Base-by-base conservation (phyloP, 2,329 filamentous ascomycete genomes). In the Fusarium equiseti region DNA sequence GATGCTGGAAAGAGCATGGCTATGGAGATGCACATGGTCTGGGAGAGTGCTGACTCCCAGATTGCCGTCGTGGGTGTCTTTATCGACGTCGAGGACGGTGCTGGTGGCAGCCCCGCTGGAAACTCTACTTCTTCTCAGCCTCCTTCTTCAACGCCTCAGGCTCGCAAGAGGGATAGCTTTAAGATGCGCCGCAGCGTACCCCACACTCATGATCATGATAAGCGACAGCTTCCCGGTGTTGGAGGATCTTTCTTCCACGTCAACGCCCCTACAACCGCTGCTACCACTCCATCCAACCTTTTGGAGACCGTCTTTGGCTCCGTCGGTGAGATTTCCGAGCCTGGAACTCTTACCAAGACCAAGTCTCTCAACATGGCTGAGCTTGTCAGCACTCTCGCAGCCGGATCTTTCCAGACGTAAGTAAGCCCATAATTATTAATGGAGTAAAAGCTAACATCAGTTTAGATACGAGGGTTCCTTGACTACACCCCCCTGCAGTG, bases 401-500 rank as follows among this genome's bases (percentile, higher is more conserved):
- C 65, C 71, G 13, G 77, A 78, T 74, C 75, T 13, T 76, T 79
- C 62, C 74, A 73, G 20, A 75, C 69, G 77, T 78, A 42, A 75
- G 76, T 72, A 74, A 9, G 1, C 9, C n/a, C 0, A 4, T 1
- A 5, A 26, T 15, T 6, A 8, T 11, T 0, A 18, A 7, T 10
- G 6, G 4, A 22, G 6, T 24, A 9, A 7, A 7, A 15, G 8
- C 63, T 66, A n/a, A 68, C 12, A 27, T 27, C 5, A 0, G 0
- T 27, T 0, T 6, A 76, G 74, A 20, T 90, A 90, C 80, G 76
- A 78, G 18, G 88, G 89, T 20, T 89, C 87, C 16, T 79, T 90
- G 35, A 90, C 89, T 26, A 90, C 88, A 0, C 89, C 89, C 18
- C 89, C 89, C 7, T 90, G 89, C 79, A 81, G 82, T 9, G 87